Base-by-base conservation (phyloP, 2,329 filamentous ascomycete species). In the Colletotrichum sp. region DNA sequence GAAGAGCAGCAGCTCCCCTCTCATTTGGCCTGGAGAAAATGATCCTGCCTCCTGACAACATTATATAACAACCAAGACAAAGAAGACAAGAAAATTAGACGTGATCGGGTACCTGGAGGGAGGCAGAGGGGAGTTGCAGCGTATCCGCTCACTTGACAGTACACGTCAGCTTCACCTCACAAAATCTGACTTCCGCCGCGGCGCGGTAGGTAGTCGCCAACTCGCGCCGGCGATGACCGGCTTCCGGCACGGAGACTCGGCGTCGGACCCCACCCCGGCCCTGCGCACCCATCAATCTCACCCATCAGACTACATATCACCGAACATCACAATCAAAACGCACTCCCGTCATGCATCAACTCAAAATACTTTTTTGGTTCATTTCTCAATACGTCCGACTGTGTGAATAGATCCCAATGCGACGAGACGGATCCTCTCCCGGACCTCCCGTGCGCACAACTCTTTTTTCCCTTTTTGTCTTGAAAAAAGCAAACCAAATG, bases 341-440 rank as follows among this genome's bases (percentile, higher is more conserved):
- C 43, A 7, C n/a, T 13, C 43, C 0, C 31, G n/a, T 21, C 43
- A 57, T 29, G 33, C 38, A 54, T 65, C 62, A 65, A 34, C 62
- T 51, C 27, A 34, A 54, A 65, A 65, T 16, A 33, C 24, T 33
- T 29, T 67, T 67, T 67, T 38, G 54, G 24, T 67, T 66, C 71
- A 71, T 73, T 70, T 66, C 61, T 73, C 47, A 33, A 73, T 62
- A 70, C 63, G 43, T 65, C 71, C 67, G 65, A 62, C 31, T 36
- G 47, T 31, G 66, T 54, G 24, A 57, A 59, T 12, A 72, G 18
- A 72, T 54, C 54, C 51, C 70, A 51, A 54, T 58, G 36, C 36
- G 66, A 51, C 58, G 47, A 33, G 66, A 54, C 58, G n/a, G 36
- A 38, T 24, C 36, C 15, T 43, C 57, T 72, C 70, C 64, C 59